These are phyloP conservation scores for Mycosphaerelloides madeirae DNA, from an alignment of 2,329 filamentous ascomycete species.

Conservation along the genomic window DNA sequence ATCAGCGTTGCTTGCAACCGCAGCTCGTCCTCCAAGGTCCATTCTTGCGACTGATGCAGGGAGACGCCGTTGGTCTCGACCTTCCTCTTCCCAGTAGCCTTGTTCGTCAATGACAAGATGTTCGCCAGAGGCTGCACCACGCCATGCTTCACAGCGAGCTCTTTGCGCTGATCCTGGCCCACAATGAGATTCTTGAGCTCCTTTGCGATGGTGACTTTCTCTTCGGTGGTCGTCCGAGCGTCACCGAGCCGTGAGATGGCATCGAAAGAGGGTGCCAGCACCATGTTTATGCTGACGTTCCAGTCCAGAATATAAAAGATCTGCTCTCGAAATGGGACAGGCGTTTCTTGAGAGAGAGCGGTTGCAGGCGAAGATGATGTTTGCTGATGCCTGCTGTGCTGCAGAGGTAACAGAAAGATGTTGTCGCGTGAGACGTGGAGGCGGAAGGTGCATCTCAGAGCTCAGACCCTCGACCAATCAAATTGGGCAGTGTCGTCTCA, in stretches of 20 bases:
- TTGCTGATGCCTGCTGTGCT: no score
- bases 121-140: slow-evolving; percentile 59
- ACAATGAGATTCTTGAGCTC: slow-evolving; percentile 83
- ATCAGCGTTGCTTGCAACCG: slow-evolving; percentile 77
- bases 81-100: slow-evolving; percentile 46
- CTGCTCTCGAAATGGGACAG: no score
- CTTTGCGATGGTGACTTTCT: slow-evolving; percentile 55
- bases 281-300: slow-evolving; percentile 3
- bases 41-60: slow-evolving; percentile 30
- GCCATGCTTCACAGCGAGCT: slow-evolving; percentile 67
- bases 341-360: no score
- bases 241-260: slow-evolving; percentile 11
- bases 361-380: no score
- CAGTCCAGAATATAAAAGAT: no score
- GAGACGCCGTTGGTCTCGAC: slow-evolving; percentile 45
- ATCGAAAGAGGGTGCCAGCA: slow-evolving; percentile 15
- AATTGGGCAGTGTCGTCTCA: no score
- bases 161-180: slow-evolving; percentile 82
- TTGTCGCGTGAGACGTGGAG: no score
- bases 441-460: no score
- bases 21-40: slow-evolving; percentile 62
- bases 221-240: slow-evolving; percentile 27
- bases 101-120: slow-evolving; percentile 43
- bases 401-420: no score
- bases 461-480: no score